phyloP scores from a whole-genome alignment of 805 yeast species.

The Starmera pachycereana region DNA sequence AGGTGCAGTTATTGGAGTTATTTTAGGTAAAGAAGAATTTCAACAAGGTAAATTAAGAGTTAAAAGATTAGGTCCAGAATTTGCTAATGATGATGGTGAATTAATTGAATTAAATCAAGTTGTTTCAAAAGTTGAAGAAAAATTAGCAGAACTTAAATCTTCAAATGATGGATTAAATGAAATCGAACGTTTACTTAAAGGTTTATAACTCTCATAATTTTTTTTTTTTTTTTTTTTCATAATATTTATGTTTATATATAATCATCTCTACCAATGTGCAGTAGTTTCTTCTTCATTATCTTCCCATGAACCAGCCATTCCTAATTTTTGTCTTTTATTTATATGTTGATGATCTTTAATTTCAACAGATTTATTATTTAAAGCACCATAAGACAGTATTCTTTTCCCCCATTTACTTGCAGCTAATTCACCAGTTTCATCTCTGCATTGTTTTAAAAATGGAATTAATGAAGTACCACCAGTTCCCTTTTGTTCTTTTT shows the following conservation, averaged over 20 bases:
- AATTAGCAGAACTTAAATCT: constrained; percentile 36
- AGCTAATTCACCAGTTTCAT: constrained; percentile 90
- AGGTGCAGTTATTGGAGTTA: constrained; percentile 85
- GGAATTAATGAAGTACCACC: constrained; percentile 92
- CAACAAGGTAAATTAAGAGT: constrained; percentile 70
- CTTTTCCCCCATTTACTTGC: constrained; percentile 90
- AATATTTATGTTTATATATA: background rate
- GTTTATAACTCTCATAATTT: constrained; percentile 26
- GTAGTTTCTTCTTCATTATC: constrained; percentile 16
- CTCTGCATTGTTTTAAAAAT: constrained; percentile 89
- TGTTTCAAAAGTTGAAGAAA: constrained; percentile 39
- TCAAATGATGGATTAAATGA: constrained; percentile 46
- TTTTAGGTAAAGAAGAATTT: constrained; percentile 91
- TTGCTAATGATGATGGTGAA: constrained; percentile 79
- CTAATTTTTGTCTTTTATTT: constrained; percentile 19
- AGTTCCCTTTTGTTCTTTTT: constrained; percentile 65
- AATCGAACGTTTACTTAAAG: constrained; percentile 51
- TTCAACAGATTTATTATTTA: constrained; percentile 14
- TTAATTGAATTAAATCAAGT: constrained; percentile 55
- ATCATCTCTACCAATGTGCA: constrained; percentile 22
- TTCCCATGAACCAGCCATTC: constrained; percentile 24
- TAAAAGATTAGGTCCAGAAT: constrained; percentile 84
- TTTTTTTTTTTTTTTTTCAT: too few species aligned
- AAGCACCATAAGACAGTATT: constrained; percentile 43
- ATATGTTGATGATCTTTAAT: constrained; percentile 4